A percentile compares a stretch with the other conserved stretches of the same genome.
phyloP scores from a whole-genome alignment of 2,329 filamentous ascomycete species.

The Mycosphaerelloides madeirae region DNA sequence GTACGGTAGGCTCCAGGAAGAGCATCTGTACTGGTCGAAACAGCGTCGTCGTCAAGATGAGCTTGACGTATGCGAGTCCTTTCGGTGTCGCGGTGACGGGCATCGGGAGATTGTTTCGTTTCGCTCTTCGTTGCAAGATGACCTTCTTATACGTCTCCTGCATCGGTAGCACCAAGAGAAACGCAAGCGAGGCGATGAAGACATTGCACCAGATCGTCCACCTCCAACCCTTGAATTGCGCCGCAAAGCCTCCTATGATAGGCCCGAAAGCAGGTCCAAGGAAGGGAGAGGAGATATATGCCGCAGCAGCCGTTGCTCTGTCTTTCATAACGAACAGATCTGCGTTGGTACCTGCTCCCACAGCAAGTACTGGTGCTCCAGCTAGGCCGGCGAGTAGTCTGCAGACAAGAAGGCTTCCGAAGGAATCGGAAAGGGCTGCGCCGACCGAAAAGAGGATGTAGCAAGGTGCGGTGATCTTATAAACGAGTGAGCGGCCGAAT shows the following conservation, averaged over 20 bases:
- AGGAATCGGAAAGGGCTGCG: conserved; percentile 24
- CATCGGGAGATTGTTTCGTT: conserved; percentile 28
- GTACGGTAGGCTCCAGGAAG: conserved; percentile 34
- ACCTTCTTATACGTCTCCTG: conserved; percentile 54
- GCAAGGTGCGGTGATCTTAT: conserved; percentile 32
- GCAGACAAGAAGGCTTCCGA: conserved; percentile 25
- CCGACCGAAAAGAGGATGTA: conserved; percentile 34
- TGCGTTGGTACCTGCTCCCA: conserved; percentile 40
- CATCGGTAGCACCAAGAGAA: conserved; percentile 39
- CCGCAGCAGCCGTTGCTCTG: conserved; percentile 32
- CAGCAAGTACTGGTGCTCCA: conserved; percentile 34
- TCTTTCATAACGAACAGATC: conserved; percentile 35
- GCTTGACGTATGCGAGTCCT: conserved; percentile 28
- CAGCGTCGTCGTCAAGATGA: conserved; percentile 31
- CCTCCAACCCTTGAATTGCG: conserved; percentile 39
- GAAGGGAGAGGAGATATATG: conserved; percentile 41
- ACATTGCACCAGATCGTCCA: conserved; percentile 44
- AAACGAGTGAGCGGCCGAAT: conserved; percentile 33
- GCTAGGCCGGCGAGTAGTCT: conserved; percentile 47
- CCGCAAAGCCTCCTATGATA: conserved; percentile 40
- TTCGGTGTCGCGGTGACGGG: conserved; percentile 18
- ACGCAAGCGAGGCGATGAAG: conserved; percentile 37
- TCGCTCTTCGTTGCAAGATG: conserved; percentile 40
- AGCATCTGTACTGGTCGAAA: conserved; percentile 33
- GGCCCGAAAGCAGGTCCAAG: conserved; percentile 30